A percentile compares a stretch with the other conserved stretches of the same genome.
These are phyloP conservation scores for Lepidium sativum DNA, from an alignment of 345 rosid species.

Conservation along the genomic window DNA sequence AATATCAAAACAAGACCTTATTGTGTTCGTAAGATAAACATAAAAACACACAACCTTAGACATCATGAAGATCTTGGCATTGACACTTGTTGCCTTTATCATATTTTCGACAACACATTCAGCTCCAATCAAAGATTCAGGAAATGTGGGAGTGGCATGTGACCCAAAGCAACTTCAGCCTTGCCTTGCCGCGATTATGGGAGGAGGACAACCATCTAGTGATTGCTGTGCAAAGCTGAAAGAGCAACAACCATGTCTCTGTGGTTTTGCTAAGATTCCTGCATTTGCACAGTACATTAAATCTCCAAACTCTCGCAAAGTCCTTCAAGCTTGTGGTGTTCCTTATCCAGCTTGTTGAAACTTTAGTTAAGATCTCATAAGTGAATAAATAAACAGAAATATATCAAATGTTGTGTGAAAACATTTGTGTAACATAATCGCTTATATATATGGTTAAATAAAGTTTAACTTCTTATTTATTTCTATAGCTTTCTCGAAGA, in stretches of 20 bases:
- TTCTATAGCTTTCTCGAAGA: background rate
- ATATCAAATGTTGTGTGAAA: background rate
- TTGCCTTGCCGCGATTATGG: constrained; percentile 36
- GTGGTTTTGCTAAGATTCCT: constrained; percentile 49
- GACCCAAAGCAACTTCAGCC: constrained; percentile 43
- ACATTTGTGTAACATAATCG: constrained; percentile 7
- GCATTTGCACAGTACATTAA: constrained; percentile 29
- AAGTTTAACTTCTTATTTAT: background rate
- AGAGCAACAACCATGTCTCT: constrained; percentile 60
- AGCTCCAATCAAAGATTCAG: constrained; percentile 5
- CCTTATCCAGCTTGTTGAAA: constrained; percentile 43
- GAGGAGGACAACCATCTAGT: constrained; percentile 30
- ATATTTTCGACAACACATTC: constrained; percentile 6
- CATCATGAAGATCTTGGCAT: constrained; percentile 21
- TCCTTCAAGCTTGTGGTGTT: constrained; percentile 38
- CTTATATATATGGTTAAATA: constrained; percentile 9
- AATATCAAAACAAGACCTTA: constrained; percentile 5
- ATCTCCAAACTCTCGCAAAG: constrained; percentile 42
- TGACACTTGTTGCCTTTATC: background rate
- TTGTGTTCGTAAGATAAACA: background rate
- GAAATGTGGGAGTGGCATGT: constrained; percentile 42
- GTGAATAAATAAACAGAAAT: background rate
- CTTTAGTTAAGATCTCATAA: background rate
- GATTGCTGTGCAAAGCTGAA: constrained; percentile 49
- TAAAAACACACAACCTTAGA: background rate